phyloP scores from a whole-genome alignment of 1,139 yeast species.

The Magnusiomyces suaveolens region DNA sequence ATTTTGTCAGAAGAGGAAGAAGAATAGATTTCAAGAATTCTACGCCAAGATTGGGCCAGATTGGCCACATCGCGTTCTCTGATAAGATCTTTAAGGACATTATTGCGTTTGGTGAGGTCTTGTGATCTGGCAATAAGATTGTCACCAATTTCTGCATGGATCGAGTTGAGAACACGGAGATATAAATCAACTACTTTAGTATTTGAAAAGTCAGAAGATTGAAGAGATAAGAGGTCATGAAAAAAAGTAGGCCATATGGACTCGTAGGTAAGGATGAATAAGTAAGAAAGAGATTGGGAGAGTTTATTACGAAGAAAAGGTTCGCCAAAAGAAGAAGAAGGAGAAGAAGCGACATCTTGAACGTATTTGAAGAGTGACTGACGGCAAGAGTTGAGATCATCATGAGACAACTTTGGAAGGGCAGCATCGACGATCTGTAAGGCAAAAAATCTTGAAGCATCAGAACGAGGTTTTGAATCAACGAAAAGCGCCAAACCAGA shows the following conservation, averaged over 20 bases:
- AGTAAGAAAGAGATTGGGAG: conserved; percentile 59
- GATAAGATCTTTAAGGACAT: conserved; percentile 67
- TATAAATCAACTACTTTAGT: conserved; percentile 61
- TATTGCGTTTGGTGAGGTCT: conserved; percentile 56
- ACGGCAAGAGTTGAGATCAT: conserved; percentile 42
- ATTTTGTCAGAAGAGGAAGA: conserved; percentile 8
- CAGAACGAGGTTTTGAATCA: conserved; percentile 31
- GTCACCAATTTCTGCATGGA: conserved; percentile 91
- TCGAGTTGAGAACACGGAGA: conserved; percentile 57
- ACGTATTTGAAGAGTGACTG: conserved; percentile 40
- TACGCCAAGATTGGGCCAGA: conserved; percentile 63
- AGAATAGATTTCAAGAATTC: conserved; percentile 39
- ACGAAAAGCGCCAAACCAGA: conserved; percentile 58
- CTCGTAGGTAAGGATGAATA: conserved; percentile 61
- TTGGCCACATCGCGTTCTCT: conserved; percentile 63
- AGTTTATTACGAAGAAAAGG: conserved; percentile 67
- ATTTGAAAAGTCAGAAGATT: conserved; percentile 29
- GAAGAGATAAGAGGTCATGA: conserved; percentile 44
- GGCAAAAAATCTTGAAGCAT: conserved; percentile 53
- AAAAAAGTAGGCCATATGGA: conserved; percentile 58
- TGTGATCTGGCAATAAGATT: conserved; percentile 62
- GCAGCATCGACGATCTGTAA: conserved; percentile 71
- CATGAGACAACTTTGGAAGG: conserved; percentile 41
- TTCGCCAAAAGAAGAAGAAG: conserved; percentile 37
- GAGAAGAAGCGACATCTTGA: conserved; percentile 11